Conservation (phyloP, 1,139 yeast species). For the Suhomyces panamericanus region DNA sequence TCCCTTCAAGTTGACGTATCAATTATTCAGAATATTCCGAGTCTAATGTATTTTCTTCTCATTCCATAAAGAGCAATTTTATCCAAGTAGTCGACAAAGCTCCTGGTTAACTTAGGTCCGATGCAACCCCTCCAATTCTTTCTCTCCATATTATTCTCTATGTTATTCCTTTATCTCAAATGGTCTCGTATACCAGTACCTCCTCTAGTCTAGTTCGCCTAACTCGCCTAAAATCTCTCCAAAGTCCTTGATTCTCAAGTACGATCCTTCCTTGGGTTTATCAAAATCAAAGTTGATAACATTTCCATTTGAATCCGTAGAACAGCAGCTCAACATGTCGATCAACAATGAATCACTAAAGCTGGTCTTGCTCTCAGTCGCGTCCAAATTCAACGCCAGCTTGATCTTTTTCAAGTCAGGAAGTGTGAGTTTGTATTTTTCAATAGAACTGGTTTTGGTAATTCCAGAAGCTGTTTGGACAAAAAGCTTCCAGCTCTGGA, state of each 20-base stretch:
- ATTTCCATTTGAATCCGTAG: conserved; percentile 31
- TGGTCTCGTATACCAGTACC: too few relatives aligned
- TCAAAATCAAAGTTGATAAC: conserved; percentile 33
- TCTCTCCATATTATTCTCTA: too few relatives aligned
- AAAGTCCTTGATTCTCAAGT: conserved; percentile 41
- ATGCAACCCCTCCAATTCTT: too few relatives aligned
- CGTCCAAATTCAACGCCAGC: conserved; percentile 27
- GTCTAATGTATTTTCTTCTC: too few relatives aligned
- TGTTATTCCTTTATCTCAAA: too few relatives aligned
- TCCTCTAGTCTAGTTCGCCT: conserved; percentile 34
- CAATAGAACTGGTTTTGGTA: conserved; percentile 6
- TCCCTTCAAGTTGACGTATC: too few relatives aligned
- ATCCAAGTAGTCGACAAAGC: too few relatives aligned
- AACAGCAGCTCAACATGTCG: conserved; percentile 46
- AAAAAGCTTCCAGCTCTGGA: conserved; percentile 38
- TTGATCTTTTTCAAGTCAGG: conserved; percentile 38
- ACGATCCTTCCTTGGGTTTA: conserved; percentile 29
- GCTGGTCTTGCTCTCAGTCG: conserved; percentile 14
- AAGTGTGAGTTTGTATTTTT: conserved; percentile 27
- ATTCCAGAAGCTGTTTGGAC: conserved; percentile 23
- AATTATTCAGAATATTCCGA: too few relatives aligned
- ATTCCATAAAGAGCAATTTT: too few relatives aligned
- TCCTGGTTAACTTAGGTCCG: too few relatives aligned
- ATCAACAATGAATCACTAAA: conserved; percentile 40
- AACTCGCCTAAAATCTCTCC: conserved; percentile 44